A percentile compares a stretch with the other conserved stretches of the same genome.
Evolutionary conservation across 345 rosid genomes (phyloP).

Genomic region (Sisymbrium altissimum): DNA sequence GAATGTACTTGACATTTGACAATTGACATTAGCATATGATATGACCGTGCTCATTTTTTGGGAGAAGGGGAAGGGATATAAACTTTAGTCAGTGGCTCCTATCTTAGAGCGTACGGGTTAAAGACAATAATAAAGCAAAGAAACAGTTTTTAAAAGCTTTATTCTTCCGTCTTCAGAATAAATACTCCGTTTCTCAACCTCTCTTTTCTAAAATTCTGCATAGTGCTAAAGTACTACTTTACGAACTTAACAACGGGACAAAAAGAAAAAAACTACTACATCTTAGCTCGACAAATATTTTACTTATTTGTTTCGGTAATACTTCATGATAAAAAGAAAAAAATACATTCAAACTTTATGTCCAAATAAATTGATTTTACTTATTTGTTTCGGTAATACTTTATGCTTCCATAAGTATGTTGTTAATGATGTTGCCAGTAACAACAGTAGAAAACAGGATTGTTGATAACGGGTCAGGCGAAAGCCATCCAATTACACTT

Average conservation of each 20-base stretch:
- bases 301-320: too few species aligned
- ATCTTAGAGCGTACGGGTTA: neutral
- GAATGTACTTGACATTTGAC: neutral
- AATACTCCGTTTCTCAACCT: neutral
- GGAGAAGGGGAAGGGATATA: neutral
- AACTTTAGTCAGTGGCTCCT: conserved; percentile 20
- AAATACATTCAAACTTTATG: too few species aligned
- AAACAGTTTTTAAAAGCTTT: neutral
- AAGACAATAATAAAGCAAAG: neutral
- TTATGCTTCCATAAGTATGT: neutral
- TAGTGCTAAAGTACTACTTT: neutral
- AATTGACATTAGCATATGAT: neutral
- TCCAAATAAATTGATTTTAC: neutral
- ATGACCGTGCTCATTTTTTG: neutral
- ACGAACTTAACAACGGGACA: neutral
- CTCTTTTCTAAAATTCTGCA: neutral
- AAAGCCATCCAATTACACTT: neutral
- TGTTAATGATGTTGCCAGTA: neutral
- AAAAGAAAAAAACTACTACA: neutral
- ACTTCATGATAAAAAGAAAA: too few species aligned
- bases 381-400: neutral
- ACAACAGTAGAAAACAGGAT: neutral
- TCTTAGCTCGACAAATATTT: too few species aligned
- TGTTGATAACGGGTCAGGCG: neutral
- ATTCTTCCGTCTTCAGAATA: neutral